Evolutionary conservation across 768 basidiomycete species (phyloP).

Genomic region (Suillus subluteus): DNA sequence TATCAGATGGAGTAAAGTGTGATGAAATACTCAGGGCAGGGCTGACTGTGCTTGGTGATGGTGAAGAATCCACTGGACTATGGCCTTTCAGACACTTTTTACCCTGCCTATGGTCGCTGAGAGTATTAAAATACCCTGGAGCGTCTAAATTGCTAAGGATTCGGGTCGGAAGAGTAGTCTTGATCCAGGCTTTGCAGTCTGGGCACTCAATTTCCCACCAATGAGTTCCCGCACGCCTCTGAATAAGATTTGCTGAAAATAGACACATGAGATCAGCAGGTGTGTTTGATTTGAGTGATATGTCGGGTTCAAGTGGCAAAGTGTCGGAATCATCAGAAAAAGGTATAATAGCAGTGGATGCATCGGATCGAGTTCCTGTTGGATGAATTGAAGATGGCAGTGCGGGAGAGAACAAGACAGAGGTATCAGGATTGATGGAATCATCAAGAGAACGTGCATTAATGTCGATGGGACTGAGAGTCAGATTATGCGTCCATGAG

Average conservation of each 20-base stretch:
- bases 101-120: background rate
- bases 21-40: background rate
- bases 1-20: background rate
- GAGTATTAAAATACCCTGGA: background rate
- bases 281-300: background rate
- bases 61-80: background rate
- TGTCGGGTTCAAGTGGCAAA: background rate
- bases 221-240: background rate
- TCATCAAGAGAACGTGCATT: too few species aligned
- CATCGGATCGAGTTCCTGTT: background rate
- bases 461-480: too few species aligned
- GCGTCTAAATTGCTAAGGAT: background rate
- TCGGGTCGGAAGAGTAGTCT: background rate
- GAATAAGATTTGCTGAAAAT: background rate
- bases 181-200: background rate
- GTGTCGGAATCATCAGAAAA: background rate
- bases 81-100: background rate
- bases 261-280: background rate
- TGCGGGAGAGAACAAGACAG: too few species aligned
- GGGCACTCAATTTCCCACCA: background rate
- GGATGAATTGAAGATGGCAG: background rate
- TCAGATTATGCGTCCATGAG: too few species aligned
- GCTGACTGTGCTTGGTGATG: background rate
- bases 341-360: background rate
- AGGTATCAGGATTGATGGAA: too few species aligned